These are phyloP conservation scores for Beauveria caledonica DNA, from an alignment of 2,329 filamentous ascomycete genomes.

Conservation along the genomic window DNA sequence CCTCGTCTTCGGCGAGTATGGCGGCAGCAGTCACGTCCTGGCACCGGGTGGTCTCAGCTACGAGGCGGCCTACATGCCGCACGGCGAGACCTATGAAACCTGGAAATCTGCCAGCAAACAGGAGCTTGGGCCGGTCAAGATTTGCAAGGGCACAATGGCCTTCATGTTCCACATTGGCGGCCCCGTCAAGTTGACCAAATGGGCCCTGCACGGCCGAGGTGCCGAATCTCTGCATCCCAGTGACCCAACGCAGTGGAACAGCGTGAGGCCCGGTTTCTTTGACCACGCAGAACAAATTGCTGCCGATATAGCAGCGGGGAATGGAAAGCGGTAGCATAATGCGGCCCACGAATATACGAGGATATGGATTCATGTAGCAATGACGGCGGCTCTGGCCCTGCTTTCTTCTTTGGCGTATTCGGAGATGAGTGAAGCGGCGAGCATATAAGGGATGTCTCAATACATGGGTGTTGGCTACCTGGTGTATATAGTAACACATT, in stretches of 20 bases:
- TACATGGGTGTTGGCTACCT: background rate
- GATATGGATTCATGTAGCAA: background rate
- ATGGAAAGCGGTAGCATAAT: background rate
- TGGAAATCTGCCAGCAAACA: constrained; percentile 20
- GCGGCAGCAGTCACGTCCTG: constrained; percentile 20
- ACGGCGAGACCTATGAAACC: constrained; percentile 25
- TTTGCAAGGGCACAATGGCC: constrained; percentile 38
- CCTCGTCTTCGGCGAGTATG: constrained; percentile 33
- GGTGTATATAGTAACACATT: background rate
- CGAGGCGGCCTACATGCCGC: constrained; percentile 28
- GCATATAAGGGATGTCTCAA: background rate
- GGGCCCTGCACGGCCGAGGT: constrained; percentile 18
- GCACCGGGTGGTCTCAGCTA: constrained; percentile 25
- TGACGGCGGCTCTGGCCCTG: background rate
- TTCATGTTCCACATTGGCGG: constrained; percentile 36
- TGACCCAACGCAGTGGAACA: constrained; percentile 17
- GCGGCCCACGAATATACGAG: background rate
- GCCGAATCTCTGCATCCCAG: constrained; percentile 15
- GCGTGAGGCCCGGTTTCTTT: constrained; percentile 20
- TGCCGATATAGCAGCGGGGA: constrained; percentile 16
- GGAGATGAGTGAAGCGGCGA: background rate
- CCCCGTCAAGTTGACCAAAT: constrained; percentile 19
- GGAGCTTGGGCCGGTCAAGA: constrained; percentile 33
- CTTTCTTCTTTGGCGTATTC: background rate
- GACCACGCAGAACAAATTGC: constrained; percentile 20